These are phyloP conservation scores for Favolaschia claudopus DNA, from an alignment of 768 basidiomycete genomes.

Conservation along the genomic window DNA sequence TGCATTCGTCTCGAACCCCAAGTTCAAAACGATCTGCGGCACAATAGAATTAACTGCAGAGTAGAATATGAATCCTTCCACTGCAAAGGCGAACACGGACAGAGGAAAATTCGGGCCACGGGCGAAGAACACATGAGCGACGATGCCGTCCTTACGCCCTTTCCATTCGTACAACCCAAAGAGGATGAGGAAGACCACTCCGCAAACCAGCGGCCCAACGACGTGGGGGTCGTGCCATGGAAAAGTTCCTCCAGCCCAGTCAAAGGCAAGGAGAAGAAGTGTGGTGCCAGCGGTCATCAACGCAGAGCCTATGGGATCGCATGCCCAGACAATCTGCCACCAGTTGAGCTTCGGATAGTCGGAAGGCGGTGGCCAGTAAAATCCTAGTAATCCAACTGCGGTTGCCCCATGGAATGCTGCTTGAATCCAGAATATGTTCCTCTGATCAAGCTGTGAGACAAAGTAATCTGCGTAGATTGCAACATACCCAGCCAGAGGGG, in stretches of 20 bases:
- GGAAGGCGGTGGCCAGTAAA: conserved; percentile 28
- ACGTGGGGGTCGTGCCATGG: conserved; percentile 24
- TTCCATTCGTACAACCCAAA: conserved; percentile 28
- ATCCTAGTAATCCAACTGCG: conserved; percentile 22
- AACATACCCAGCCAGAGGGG: conserved; percentile 24
- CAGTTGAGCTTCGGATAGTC: conserved; percentile 16
- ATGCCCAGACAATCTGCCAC: conserved; percentile 19
- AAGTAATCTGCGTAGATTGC: not conserved
- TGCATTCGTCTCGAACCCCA: conserved; percentile 26
- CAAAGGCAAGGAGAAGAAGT: conserved; percentile 25
- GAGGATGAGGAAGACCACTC: conserved; percentile 19
- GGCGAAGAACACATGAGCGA: conserved; percentile 28
- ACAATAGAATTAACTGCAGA: conserved; percentile 27
- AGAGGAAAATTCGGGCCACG: conserved; percentile 28
- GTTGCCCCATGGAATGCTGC: conserved; percentile 25
- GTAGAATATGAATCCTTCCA: conserved; percentile 28
- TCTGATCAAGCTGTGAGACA: not conserved
- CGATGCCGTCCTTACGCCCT: conserved; percentile 25
- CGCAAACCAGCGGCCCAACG: conserved; percentile 18
- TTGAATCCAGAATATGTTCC: conserved; percentile 30
- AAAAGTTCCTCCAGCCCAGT: conserved; percentile 28
- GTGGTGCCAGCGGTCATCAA: conserved; percentile 23
- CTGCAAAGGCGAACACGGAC: conserved; percentile 25
- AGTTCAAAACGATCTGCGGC: conserved; percentile 23
- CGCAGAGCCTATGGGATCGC: conserved; percentile 21